Conservation (phyloP, 1,284 basidiomycete species). For the Ganoderma multipileum region DNA sequence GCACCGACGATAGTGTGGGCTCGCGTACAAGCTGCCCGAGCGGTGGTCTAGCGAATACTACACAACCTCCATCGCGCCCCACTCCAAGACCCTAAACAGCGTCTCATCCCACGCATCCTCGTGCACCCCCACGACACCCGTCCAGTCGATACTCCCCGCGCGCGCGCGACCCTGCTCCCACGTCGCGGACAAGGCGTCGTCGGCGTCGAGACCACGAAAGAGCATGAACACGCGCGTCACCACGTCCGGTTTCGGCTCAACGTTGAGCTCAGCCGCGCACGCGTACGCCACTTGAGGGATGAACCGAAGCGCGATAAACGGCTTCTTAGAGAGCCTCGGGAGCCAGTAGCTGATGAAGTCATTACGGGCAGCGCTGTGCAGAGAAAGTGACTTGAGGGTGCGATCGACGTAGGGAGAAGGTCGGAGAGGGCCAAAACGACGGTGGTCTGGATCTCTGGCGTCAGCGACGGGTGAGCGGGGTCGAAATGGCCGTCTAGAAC, state of each 20-base stretch:
- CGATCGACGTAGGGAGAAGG: constrained; percentile 48
- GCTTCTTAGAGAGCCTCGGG: constrained; percentile 47
- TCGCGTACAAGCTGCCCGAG: too few species aligned
- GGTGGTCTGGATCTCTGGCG: constrained; percentile 7
- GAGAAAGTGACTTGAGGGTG: constrained; percentile 41
- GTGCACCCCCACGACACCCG: constrained; percentile 20
- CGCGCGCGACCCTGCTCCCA: constrained; percentile 34
- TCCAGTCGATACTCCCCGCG: too few species aligned
- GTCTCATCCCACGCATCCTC: constrained; percentile 25
- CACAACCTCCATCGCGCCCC: constrained; percentile 47
- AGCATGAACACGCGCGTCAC: constrained; percentile 55
- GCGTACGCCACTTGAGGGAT: constrained; percentile 50
- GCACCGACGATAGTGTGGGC: too few species aligned
- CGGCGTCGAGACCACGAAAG: constrained; percentile 45
- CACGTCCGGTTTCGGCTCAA: constrained; percentile 49
- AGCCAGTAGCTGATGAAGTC: constrained; percentile 55
- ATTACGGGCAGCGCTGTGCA: constrained; percentile 50
- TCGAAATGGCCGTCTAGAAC: too few species aligned
- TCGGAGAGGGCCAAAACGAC: constrained; percentile 38
- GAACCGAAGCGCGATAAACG: constrained; percentile 52
- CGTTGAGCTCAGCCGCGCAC: constrained; percentile 43
- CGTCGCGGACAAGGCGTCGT: constrained; percentile 15
- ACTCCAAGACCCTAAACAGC: constrained; percentile 45
- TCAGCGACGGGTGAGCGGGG: not conserved
- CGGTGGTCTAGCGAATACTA: too few species aligned